phyloP scores from a whole-genome alignment of 1,284 basidiomycete genomes.

The Naganishia liquefaciens region DNA sequence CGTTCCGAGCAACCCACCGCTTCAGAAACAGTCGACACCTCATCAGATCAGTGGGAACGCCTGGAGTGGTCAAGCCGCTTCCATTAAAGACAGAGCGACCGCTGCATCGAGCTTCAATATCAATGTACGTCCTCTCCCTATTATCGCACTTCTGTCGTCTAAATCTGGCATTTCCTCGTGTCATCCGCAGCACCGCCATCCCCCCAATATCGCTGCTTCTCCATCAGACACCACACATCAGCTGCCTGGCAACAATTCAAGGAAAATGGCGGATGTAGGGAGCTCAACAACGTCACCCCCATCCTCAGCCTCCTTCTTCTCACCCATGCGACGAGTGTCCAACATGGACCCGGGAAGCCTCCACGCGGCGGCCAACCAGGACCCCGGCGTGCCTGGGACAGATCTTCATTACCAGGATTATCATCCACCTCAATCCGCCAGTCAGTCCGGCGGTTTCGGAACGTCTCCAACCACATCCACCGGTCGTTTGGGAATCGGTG shows the following conservation, averaged over 20 bases:
- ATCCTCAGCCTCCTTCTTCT: slow-evolving; percentile 16
- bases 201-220: slow-evolving; percentile 8
- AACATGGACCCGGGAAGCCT: slow-evolving; percentile 7
- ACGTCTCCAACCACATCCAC: slow-evolving; percentile 15
- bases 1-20: background rate
- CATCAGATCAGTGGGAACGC: background rate
- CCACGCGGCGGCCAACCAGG: background rate
- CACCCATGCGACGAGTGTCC: slow-evolving; percentile 22
- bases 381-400: background rate
- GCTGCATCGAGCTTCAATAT: background rate
- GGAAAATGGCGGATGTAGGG: background rate
- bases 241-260: background rate
- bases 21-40: background rate
- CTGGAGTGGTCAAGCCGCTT: background rate
- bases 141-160: no score
- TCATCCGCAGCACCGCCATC: slow-evolving; percentile 25
- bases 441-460: slow-evolving; percentile 5
- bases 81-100: background rate
- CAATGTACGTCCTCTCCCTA: background rate
- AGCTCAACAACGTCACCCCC: slow-evolving; percentile 2
- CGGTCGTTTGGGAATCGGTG: slow-evolving; percentile 15
- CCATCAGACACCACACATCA: background rate
- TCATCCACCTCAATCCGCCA: slow-evolving; percentile 3
- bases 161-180: slow-evolving; percentile 1
- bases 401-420: slow-evolving; percentile 4